Percentiles rank a stretch among this genome's conserved stretches.
phyloP scores from a whole-genome alignment of 495 filamentous ascomycete species.

The Penicillium malachiteum region DNA sequence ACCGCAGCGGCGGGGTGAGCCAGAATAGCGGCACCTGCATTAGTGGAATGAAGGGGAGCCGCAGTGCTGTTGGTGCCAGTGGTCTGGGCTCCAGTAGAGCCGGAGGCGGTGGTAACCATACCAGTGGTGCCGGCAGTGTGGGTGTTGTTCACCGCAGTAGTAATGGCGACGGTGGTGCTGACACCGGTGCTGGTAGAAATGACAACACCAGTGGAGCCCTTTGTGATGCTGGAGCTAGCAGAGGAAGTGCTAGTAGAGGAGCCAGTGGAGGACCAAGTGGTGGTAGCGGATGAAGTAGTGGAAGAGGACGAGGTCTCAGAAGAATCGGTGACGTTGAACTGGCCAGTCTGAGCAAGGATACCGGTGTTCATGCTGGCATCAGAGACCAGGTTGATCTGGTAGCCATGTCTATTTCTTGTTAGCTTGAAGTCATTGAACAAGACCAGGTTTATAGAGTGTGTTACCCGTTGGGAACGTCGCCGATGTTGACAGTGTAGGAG shows the following conservation, averaged over 20 bases:
- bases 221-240: conserved; percentile 2
- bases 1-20: conserved; percentile 25
- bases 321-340: conserved; percentile 37
- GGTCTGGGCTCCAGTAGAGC: no score
- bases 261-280: conserved; percentile 16
- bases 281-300: conserved; percentile 13
- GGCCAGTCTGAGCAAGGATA: conserved; percentile 41
- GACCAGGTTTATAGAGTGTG: not conserved
- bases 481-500: conserved; percentile 31
- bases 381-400: conserved; percentile 42
- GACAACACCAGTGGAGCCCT: conserved; percentile 1
- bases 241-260: conserved; percentile 6
- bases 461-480: conserved; percentile 31
- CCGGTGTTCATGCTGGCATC: conserved; percentile 30
- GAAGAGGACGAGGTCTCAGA: conserved; percentile 12
- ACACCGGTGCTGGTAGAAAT: not conserved
- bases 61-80: no score
- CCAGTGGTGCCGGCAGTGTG: not conserved
- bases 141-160: not conserved
- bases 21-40: conserved; percentile 8
- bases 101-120: not conserved
- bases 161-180: not conserved
- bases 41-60: no score
- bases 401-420: conserved; percentile 25
- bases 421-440: not conserved